phyloP scores from a whole-genome alignment of 495 filamentous ascomycete genomes.

The Tuber indicum region DNA sequence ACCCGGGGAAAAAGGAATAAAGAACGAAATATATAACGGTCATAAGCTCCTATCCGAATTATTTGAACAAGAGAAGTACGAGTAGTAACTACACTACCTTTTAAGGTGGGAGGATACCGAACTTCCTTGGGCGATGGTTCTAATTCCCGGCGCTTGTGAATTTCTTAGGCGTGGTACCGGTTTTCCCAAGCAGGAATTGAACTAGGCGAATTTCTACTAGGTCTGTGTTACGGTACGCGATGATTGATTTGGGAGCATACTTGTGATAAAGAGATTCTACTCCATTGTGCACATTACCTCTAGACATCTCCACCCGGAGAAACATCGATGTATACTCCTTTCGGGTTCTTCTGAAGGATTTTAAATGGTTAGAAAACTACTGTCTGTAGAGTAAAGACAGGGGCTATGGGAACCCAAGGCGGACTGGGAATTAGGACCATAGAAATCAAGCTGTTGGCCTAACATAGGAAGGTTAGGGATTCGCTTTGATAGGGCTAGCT shows the following conservation, averaged over 20 bases:
- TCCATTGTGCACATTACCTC: background rate
- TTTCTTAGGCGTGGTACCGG: background rate
- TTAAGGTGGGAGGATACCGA: background rate
- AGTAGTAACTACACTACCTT: background rate
- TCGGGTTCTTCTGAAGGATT: background rate
- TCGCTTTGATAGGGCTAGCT: background rate
- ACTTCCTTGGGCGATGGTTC: background rate
- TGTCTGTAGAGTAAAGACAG: background rate
- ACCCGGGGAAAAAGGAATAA: background rate
- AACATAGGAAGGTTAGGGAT: background rate
- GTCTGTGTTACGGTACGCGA: background rate
- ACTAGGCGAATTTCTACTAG: background rate
- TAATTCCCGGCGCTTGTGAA: background rate
- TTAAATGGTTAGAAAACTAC: background rate
- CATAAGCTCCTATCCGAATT: background rate
- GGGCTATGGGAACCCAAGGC: background rate
- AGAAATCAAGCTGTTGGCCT: background rate
- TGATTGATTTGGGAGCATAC: background rate
- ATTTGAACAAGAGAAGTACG: background rate
- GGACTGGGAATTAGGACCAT: background rate
- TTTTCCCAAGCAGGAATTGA: background rate
- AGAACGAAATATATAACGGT: background rate
- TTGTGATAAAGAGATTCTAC: background rate
- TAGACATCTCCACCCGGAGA: background rate
- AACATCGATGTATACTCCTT: background rate